phyloP scores from a whole-genome alignment of 352 stramenopile genomes.

The Globisporangium irregulare region DNA sequence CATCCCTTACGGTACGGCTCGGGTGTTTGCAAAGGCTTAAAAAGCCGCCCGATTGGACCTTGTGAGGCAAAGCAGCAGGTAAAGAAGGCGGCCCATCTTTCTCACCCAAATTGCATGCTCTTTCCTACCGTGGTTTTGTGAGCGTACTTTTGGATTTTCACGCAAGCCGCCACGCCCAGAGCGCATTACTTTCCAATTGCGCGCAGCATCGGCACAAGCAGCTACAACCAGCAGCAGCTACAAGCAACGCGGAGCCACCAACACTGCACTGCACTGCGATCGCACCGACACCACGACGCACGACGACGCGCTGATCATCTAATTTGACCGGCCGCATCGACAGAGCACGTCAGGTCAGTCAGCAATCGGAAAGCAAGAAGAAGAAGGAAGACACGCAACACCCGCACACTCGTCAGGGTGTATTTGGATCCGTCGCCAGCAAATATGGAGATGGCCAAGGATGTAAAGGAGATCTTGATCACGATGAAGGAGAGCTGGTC shows the following conservation, averaged over 20 bases:
- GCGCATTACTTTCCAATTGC: constrained; percentile 6
- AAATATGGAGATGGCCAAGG: constrained; percentile 82
- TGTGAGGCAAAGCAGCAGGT: background rate
- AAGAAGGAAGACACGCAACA: background rate
- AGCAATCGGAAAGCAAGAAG: background rate
- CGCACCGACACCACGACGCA: background rate
- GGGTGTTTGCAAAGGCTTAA: background rate
- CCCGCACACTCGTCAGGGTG: background rate
- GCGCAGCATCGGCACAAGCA: background rate
- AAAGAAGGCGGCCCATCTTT: constrained; percentile 9
- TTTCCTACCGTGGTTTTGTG: constrained; percentile 12
- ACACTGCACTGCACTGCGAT: background rate
- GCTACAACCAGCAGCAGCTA: background rate
- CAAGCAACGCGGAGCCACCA: background rate
- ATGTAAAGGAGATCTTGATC: constrained; percentile 78
- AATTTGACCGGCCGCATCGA: background rate
- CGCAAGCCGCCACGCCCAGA: constrained; percentile 10
- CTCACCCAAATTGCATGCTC: constrained; percentile 13
- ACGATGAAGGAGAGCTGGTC: constrained; percentile 73
- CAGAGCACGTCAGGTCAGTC: background rate
- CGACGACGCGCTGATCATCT: background rate
- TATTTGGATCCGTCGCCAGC: constrained; percentile 3
- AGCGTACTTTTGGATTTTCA: constrained; percentile 17
- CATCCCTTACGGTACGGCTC: background rate
- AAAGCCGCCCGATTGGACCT: background rate